Conservation (phyloP, 768 basidiomycete species). For the Pisolithus albus region DNA sequence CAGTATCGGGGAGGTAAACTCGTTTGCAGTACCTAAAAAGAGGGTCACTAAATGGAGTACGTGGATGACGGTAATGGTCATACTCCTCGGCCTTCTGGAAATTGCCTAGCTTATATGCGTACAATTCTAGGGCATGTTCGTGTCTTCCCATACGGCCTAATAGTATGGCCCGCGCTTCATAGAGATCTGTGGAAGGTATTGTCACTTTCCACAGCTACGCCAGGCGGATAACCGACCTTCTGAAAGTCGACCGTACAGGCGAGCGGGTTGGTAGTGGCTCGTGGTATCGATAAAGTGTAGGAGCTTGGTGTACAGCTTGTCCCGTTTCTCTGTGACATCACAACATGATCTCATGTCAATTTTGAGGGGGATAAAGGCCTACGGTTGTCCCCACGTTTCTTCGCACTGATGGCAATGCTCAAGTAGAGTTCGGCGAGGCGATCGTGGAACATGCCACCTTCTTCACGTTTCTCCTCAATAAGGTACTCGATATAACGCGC, state of each 20-base stretch:
- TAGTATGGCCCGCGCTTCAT: conserved; percentile 87
- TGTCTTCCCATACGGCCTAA: conserved; percentile 86
- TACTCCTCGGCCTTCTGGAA: conserved; percentile 87
- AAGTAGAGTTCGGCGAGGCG: conserved; percentile 86
- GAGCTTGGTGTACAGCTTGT: conserved; percentile 59
- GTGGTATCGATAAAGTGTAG: conserved; percentile 71
- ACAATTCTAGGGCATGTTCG: conserved; percentile 90
- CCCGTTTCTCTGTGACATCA: conserved; percentile 34
- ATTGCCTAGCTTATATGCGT: conserved; percentile 82
- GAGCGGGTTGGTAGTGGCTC: conserved; percentile 63
- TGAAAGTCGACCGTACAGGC: conserved; percentile 74
- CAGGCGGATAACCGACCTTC: conserved; percentile 50
- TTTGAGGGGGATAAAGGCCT: conserved; percentile 11
- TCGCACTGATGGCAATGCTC: conserved; percentile 52
- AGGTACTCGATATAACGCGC: conserved; percentile 80
- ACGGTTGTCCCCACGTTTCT: conserved; percentile 56
- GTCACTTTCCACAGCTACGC: background rate
- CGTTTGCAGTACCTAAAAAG: conserved; percentile 79
- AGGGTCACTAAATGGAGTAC: background rate
- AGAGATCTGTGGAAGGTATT: conserved; percentile 51
- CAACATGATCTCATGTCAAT: conserved; percentile 1
- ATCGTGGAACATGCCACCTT: conserved; percentile 69
- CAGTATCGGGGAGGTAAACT: conserved; percentile 53
- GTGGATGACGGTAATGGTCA: conserved; percentile 16
- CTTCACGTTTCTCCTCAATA: conserved; percentile 67